Evolutionary conservation across 208 protist species (phyloP).

Genomic region (Trypanosomatidae sp.): DNA sequence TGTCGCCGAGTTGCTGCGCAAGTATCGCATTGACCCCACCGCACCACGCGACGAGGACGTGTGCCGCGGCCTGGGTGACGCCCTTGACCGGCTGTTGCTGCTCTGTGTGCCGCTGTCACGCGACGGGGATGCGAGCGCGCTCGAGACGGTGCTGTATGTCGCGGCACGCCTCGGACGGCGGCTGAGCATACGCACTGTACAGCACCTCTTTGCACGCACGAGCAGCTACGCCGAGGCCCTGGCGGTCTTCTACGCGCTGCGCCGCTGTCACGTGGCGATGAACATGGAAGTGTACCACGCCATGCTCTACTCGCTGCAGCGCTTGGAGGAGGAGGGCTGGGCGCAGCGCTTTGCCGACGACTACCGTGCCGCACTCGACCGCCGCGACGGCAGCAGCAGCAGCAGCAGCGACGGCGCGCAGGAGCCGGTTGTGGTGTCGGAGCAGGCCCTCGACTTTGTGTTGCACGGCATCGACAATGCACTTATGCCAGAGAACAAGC

Average conservation of each 20-base stretch:
- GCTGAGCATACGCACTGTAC: slow-evolving; percentile 70
- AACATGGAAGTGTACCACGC: slow-evolving; percentile 83
- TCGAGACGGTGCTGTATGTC: slow-evolving; percentile 48
- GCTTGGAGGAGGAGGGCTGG: slow-evolving; percentile 83
- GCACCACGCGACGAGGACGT: slow-evolving; percentile 67
- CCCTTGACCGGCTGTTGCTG: slow-evolving; percentile 72
- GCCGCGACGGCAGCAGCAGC: not conserved
- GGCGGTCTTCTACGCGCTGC: slow-evolving; percentile 76
- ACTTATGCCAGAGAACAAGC: slow-evolving; percentile 84
- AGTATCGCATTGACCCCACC: slow-evolving; percentile 35
- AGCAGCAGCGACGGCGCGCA: too few relatives aligned
- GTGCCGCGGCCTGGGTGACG: slow-evolving; percentile 65
- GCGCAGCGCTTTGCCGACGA: slow-evolving; percentile 68
- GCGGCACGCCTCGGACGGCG: slow-evolving; percentile 42
- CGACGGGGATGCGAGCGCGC: slow-evolving; percentile 16
- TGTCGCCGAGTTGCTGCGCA: slow-evolving; percentile 17
- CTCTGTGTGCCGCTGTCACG: slow-evolving; percentile 51
- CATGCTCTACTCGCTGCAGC: slow-evolving; percentile 87
- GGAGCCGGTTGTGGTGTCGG: slow-evolving; percentile 17
- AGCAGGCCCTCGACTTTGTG: slow-evolving; percentile 85
- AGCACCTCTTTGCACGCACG: slow-evolving; percentile 78
- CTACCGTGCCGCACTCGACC: slow-evolving; percentile 14
- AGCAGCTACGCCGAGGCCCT: slow-evolving; percentile 67
- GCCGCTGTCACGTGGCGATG: slow-evolving; percentile 72
- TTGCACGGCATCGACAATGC: slow-evolving; percentile 65